Percentiles rank a stretch among this genome's conserved stretches.
Evolutionary conservation across 1,284 basidiomycete species (phyloP).

Genomic region (Boletus coffeatus): DNA sequence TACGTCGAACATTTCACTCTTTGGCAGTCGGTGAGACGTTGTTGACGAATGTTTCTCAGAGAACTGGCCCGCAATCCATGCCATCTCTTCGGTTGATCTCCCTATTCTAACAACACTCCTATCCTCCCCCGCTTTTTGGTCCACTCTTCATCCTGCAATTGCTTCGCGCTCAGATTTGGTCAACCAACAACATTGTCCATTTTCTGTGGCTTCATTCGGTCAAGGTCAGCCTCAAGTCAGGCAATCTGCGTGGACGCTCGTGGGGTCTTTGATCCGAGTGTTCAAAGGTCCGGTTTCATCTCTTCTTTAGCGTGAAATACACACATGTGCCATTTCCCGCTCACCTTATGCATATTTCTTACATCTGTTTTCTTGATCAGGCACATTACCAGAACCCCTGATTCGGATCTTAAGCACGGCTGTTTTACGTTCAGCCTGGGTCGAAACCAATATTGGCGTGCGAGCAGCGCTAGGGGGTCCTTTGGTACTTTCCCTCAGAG

Average conservation of each 20-base stretch:
- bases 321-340: not conserved
- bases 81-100: constrained; percentile 12
- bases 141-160: constrained; percentile 42
- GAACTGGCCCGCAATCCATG: constrained; percentile 13
- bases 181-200: constrained; percentile 32
- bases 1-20: constrained; percentile 30
- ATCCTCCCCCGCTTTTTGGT: constrained; percentile 55
- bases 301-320: not conserved
- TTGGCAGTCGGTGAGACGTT: constrained; percentile 1
- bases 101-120: constrained; percentile 36
- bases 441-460: constrained; percentile 66
- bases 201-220: constrained; percentile 49
- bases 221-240: constrained; percentile 61
- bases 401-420: constrained; percentile 47
- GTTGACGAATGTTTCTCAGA: constrained; percentile 13
- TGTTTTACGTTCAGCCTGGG: constrained; percentile 71
- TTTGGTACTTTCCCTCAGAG: constrained; percentile 64
- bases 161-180: not conserved
- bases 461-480: constrained; percentile 66
- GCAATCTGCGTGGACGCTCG: constrained; percentile 57
- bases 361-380: constrained; percentile 23
- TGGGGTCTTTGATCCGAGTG: constrained; percentile 35
- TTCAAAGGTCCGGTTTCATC: constrained; percentile 38
- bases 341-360: not conserved
- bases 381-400: constrained; percentile 35